Percentiles rank a stretch among this genome's conserved stretches.
Evolutionary conservation across 345 rosid genomes (phyloP).

Genomic region (Eucalyptus curtisii): DNA sequence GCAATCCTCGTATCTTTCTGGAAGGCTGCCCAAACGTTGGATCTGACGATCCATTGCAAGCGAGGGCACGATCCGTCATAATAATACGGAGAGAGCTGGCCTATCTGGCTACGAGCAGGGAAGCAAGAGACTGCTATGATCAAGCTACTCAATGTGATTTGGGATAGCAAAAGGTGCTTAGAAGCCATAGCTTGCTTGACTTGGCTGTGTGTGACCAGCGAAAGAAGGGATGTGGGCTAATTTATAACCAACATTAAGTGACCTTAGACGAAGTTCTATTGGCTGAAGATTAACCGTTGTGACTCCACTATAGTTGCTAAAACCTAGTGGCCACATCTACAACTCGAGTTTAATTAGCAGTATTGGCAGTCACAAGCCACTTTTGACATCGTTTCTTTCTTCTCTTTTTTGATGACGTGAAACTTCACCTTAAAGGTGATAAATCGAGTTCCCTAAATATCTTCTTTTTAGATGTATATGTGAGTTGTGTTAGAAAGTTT

Average conservation of each 20-base stretch:
- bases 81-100: constrained; percentile 31
- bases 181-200: neutral
- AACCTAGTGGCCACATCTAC: constrained; percentile 9
- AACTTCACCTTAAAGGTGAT: neutral
- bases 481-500: neutral
- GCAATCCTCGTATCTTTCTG: constrained; percentile 58
- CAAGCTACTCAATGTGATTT: neutral
- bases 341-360: neutral
- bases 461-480: neutral
- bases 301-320: constrained; percentile 10
- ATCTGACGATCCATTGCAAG: constrained; percentile 44
- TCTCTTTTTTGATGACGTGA: neutral
- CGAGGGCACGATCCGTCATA: constrained; percentile 60
- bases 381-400: neutral
- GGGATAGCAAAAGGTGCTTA: neutral
- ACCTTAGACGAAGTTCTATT: neutral
- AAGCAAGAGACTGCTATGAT: neutral
- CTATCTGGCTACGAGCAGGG: neutral
- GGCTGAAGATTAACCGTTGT: constrained; percentile 16
- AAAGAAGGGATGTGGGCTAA: neutral
- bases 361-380: neutral
- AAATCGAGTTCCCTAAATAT: neutral
- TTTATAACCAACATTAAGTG: neutral
- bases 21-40: constrained; percentile 55
- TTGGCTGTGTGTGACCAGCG: neutral